Base-by-base conservation (phyloP, 1,284 basidiomycete species). In the Jaminaea rosea region DNA sequence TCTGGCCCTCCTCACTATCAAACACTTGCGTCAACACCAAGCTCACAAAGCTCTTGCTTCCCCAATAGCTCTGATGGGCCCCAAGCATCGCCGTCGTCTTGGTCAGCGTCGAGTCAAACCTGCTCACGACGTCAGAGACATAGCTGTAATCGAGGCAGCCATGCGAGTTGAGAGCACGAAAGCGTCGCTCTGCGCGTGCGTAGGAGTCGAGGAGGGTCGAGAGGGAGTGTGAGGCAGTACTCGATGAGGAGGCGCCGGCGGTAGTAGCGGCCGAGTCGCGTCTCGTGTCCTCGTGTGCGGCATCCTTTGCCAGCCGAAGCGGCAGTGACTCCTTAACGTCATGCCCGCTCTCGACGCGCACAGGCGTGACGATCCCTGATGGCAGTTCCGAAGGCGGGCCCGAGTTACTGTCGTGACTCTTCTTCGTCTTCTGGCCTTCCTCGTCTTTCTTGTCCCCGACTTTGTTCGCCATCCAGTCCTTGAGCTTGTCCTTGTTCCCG, bases 1-100 rank as follows among this genome's bases (percentile, higher is more conserved):
- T n/a, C n/a, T n/a, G n/a, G n/a, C n/a, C n/a, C n/a, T 42, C 39
- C 17, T 42, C 39, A 17, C 11, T 23, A 5, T 17, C 13, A 19
- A 69, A 54, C 31, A 69, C 53, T 55, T 70, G 67, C 1, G 59
- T 56, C 29, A 72, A 57, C 17, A 71, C 54, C 29, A 69, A 69
- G 45, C 61, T 62, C 54, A 67, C 62, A 42, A 72, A 69, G 26
- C 58, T 46, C 6, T 53, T 28, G 28, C 56, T 59, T 21, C 58
- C 58, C 70, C 70, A 72, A 55, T 72, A 72, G 49, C 53, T 61
- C 58, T 62, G 58, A 34, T 70, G 67, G 0, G 63, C 58, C 19
- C 56, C 60, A 49, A 70, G 55, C 56, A 70, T 62, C 23, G 68
- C 44, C 49, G 27, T 63, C 42, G 29, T 65, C 63, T 23, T 57